Evolutionary conservation across 1,139 yeast genomes (phyloP), one percentile per base, ranked within the genome.

Genomic region (Candida frijolesensis): DNA sequence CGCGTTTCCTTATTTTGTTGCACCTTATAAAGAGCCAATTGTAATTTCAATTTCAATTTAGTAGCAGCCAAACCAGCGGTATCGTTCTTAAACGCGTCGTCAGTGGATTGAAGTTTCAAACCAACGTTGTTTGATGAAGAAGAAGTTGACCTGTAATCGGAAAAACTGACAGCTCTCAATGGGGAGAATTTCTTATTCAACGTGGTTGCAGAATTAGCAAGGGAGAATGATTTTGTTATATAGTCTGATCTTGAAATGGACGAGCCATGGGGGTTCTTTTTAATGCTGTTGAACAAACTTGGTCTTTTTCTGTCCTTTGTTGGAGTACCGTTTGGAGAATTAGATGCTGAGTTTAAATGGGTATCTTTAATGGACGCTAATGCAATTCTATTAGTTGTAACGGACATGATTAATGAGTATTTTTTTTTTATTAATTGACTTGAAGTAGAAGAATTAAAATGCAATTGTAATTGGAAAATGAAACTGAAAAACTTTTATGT

Each of bases 1-100:
- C 42, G 49, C 19, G 49, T 44, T 16, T 47, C 16, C 15, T 54
- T 45, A 18, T 52, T 52, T 46, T 64, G 69, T 53, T 68, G 80
- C 51, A 88, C 80, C 64, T 89, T 89, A 71, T 83, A 89, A 60
- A 87, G 80, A 1, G 97, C 97, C 58, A 89, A 71, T 62, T 85
- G 87, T 38, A 90, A 76, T 60, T 92, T 83, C 59, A 84, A 73
- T 62, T 85, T 85, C 60, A 89, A 76, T 61, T 82, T 80, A 46
- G 86, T 76, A 12, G 92, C 91, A 29, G 83, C 78, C 54, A 68
- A 63, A 35, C 66, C 69, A 12, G 70, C 71, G 37, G 64, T 57
- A 47, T 65, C 68, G 51, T 61, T 64, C 22, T 57, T 57, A 50
- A 55, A 48, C 35, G 51, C 43, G 50, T 47, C 44, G 43, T 32